Evolutionary conservation across 1,284 basidiomycete species (phyloP).

Genomic region (Boletus mariae): DNA sequence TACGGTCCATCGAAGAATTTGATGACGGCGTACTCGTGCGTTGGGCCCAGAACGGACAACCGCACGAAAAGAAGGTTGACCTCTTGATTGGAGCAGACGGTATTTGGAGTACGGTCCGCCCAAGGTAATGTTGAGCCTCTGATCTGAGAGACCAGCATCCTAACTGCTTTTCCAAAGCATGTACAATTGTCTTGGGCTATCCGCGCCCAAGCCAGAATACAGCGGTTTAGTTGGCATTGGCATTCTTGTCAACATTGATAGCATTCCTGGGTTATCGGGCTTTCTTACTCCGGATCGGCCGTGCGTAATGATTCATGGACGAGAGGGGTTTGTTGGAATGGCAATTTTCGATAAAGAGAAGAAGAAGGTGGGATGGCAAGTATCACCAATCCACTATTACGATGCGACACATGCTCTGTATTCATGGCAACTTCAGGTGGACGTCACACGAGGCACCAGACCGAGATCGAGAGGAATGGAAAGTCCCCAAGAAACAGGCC

Average conservation of each 20-base stretch:
- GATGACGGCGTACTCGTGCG: constrained; percentile 26
- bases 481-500: constrained; percentile 22
- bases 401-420: background rate
- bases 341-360: constrained; percentile 24
- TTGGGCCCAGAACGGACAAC: constrained; percentile 22
- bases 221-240: constrained; percentile 31
- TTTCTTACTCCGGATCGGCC: constrained; percentile 21
- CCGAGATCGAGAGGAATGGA: constrained; percentile 30
- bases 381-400: background rate
- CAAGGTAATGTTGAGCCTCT: constrained; percentile 14
- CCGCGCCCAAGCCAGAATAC: constrained; percentile 27
- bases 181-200: constrained; percentile 19
- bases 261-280: constrained; percentile 20
- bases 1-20: constrained; percentile 24
- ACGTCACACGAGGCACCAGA: constrained; percentile 28
- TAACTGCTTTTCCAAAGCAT: constrained; percentile 21
- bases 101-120: constrained; percentile 32
- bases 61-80: constrained; percentile 27
- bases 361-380: constrained; percentile 27
- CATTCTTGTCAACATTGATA: constrained; percentile 16
- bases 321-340: constrained; percentile 30
- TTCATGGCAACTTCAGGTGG: constrained; percentile 22
- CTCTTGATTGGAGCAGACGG: constrained; percentile 34
- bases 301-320: constrained; percentile 32
- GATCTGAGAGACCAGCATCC: background rate